phyloP scores from a whole-genome alignment of 768 basidiomycete species.

The Macrolepiota dolichaula region DNA sequence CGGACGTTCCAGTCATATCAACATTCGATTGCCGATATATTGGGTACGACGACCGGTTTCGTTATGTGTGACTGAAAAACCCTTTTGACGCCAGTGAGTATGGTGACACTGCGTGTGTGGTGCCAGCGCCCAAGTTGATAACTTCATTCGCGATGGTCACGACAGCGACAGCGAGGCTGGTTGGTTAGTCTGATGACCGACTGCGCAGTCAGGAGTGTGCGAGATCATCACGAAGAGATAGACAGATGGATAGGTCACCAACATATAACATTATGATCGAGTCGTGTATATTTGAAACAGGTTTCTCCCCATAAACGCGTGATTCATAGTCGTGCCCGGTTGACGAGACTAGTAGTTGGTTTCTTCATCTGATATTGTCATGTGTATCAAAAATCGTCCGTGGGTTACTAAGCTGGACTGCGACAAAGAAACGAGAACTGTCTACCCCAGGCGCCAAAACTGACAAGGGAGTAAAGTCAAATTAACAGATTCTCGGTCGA shows the following conservation, averaged over 20 bases:
- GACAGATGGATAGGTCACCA: slow-evolving; percentile 7
- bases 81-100: not conserved
- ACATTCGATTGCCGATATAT: no score
- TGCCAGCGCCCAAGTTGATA: not conserved
- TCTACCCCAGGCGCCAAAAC: not conserved
- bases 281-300: not conserved
- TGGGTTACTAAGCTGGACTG: no score
- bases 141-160: not conserved
- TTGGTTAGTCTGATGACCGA: not conserved
- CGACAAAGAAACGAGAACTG: not conserved
- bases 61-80: no score
- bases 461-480: not conserved
- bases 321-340: not conserved
- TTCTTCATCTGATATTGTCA: not conserved
- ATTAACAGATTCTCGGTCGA: not conserved
- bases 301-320: not conserved
- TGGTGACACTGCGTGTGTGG: not conserved
- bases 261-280: not conserved
- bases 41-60: no score
- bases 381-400: not conserved
- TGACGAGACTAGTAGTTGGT: not conserved
- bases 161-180: not conserved
- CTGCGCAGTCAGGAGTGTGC: not conserved
- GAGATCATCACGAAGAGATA: slow-evolving; percentile 5
- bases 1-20: no score